Evolutionary conservation across 2,329 filamentous ascomycete species (phyloP), one percentile per base, ranked within the genome.

Genomic region (Epichloe uncinata): DNA sequence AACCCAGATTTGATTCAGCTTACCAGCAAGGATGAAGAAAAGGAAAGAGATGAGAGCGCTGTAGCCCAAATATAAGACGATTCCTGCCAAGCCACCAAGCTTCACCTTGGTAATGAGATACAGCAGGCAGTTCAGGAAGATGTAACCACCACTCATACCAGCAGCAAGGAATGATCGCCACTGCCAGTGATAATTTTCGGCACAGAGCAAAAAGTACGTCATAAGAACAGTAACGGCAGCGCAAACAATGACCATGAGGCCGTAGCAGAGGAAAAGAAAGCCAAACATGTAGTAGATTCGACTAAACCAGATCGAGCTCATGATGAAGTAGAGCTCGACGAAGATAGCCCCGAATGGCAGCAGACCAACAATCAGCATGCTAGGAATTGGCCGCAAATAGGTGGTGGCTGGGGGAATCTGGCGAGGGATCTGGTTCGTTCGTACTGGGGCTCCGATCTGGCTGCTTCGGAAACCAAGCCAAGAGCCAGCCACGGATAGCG

Each of bases 281-380:
- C 93, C 93, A 61, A 98, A 98, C 93, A 98, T 98, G 77, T 98
- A 98, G 75, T 98, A 98, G 57, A 98, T 93, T 69, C 93, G 88
- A 73, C 84, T 91, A 69, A 94, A 95, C 93, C 93, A 98, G 64
- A 98, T 91, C 26, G 87, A 95, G 70, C 84, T 95, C 87, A 98
- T 95, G 73, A 98, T 96, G 69, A 97, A 97, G 76, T 95, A 97
- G 2, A 98, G 81, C 71, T 98, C 93, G 44, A 97, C 90, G 57
- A 97, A 96, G 63, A 98, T 97, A 54, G 93, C 91, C 44, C 87
- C 89, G 61, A 98, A 98, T 0, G 93, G 93, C 26, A 97, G 75
- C 47, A 97, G 82, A 48, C 93, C 93, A 22, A 94, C 91, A 20
- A 97, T 77, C 15, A 96, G 77, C 78, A 95, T 91, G 56, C 87